Conservation (phyloP, 495 filamentous ascomycete genomes). For the Copromyces sp. region DNA sequence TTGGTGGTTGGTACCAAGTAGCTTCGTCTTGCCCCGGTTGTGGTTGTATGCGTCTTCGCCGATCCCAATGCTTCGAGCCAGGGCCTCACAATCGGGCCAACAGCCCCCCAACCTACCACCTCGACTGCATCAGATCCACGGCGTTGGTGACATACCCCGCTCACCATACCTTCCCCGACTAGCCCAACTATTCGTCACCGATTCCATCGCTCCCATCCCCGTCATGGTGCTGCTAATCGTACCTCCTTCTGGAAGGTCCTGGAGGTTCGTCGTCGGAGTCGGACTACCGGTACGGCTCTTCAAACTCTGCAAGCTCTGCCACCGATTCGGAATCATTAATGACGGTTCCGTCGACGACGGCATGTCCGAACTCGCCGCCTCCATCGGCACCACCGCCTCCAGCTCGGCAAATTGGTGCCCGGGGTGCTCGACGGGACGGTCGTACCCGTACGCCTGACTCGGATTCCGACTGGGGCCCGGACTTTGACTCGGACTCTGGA, state of each 20-base stretch:
- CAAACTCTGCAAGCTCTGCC: not conserved
- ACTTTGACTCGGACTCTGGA: not conserved
- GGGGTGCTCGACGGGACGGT: not conserved
- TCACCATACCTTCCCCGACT: not conserved
- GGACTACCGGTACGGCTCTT: not conserved
- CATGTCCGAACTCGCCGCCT: not conserved
- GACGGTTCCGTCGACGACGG: not conserved
- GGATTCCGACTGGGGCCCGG: not conserved
- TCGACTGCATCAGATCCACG: not conserved
- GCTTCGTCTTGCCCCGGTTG: not conserved
- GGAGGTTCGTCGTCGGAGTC: not conserved
- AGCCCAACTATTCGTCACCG: not conserved
- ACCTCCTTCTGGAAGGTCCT: not conserved
- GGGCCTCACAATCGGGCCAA: not conserved
- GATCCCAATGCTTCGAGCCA: not conserved
- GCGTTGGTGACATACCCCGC: not conserved
- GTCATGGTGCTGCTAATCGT: not conserved
- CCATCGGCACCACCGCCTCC: constrained; percentile 5
- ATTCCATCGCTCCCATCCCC: not conserved
- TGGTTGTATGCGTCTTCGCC: not conserved
- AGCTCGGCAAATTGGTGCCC: constrained; percentile 7
- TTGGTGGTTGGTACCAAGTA: not conserved
- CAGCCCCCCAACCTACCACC: not conserved
- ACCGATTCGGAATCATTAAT: not conserved
- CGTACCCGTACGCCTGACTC: not conserved